Conservation (phyloP, 1,139 yeast species). For the Zygoascus sp. region DNA sequence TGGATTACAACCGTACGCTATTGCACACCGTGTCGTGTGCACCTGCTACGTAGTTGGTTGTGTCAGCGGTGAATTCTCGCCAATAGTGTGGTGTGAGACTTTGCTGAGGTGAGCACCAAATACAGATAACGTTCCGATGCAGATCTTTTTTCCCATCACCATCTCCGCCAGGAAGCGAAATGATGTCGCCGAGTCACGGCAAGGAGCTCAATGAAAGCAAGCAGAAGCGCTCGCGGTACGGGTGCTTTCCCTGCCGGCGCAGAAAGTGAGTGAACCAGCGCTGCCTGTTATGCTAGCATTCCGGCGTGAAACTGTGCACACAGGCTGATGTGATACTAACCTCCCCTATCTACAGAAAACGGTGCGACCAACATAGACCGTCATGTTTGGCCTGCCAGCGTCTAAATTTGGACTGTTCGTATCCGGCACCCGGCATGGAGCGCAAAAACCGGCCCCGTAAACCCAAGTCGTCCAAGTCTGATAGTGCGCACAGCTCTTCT, state of each 20-base stretch:
- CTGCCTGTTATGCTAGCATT: too few species aligned
- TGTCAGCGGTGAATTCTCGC: not conserved
- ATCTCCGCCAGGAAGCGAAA: not conserved
- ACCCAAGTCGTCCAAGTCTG: not conserved
- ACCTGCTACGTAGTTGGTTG: too few species aligned
- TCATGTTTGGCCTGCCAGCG: conserved; percentile 56
- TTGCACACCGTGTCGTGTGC: too few species aligned
- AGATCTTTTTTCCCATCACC: not conserved
- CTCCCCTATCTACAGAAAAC: conserved; percentile 41
- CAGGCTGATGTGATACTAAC: too few species aligned
- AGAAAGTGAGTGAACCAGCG: conserved; percentile 42
- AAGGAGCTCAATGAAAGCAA: not conserved
- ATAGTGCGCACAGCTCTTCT: not conserved
- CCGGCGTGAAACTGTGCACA: too few species aligned
- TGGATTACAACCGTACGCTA: too few species aligned
- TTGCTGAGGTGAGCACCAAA: not conserved
- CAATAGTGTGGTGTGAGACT: too few species aligned
- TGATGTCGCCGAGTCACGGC: not conserved
- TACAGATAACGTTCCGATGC: not conserved
- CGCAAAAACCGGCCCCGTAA: conserved; percentile 37
- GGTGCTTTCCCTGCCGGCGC: conserved; percentile 67
- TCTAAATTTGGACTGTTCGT: conserved; percentile 49
- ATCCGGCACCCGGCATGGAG: conserved; percentile 51
- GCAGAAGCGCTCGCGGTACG: conserved; percentile 39
- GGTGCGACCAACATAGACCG: conserved; percentile 65